These are phyloP conservation scores for Firmiana major DNA, from an alignment of 345 rosid species.

Conservation along the genomic window DNA sequence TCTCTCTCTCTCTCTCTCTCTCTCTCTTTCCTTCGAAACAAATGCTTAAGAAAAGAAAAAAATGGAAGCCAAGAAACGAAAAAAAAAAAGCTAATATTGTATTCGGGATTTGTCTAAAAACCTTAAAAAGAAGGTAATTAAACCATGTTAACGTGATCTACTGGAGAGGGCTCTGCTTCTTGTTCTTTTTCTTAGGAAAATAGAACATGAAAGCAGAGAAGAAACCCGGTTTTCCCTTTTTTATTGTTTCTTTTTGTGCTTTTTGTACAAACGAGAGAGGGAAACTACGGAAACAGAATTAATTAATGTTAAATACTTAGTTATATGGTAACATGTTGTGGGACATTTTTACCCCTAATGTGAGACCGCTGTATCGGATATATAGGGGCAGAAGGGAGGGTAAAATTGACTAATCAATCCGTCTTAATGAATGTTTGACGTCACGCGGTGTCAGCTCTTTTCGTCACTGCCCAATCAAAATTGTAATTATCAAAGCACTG, in stretches of 20 bases:
- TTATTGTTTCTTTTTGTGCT: background rate
- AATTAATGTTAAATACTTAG: background rate
- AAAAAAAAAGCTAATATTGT: background rate
- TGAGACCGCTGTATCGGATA: background rate
- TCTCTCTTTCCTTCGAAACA: background rate
- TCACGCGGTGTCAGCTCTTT: background rate
- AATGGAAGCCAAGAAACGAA: background rate
- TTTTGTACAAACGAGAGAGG: background rate
- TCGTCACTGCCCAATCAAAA: background rate
- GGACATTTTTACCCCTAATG: background rate
- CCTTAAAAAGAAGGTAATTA: background rate
- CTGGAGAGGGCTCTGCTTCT: background rate
- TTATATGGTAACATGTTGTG: background rate
- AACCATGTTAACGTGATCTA: background rate
- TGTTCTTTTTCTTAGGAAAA: background rate
- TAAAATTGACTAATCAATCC: background rate
- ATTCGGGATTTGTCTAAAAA: background rate
- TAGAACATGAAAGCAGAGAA: background rate
- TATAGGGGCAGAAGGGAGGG: background rate
- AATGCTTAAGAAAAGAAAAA: background rate
- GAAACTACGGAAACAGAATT: background rate
- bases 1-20: background rate
- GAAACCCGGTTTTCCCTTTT: background rate
- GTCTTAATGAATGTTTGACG: background rate
- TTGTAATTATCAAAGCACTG: background rate